These are phyloP conservation scores for Cutaneotrichosporon mucoides DNA, from an alignment of 1,284 basidiomycete species.

Conservation along the genomic window DNA sequence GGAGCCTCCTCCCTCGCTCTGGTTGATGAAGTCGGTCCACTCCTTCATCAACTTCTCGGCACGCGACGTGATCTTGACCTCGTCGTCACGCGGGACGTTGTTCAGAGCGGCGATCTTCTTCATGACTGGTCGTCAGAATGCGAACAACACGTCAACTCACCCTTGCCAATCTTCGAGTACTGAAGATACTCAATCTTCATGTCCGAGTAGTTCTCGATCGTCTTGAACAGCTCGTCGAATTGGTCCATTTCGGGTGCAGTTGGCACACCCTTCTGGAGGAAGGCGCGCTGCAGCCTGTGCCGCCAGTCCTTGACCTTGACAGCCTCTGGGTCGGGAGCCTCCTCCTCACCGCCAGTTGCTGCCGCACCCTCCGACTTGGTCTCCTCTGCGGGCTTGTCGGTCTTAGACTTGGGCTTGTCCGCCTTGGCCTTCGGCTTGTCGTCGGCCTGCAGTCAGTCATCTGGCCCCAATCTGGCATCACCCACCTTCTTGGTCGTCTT, in stretches of 20 bases:
- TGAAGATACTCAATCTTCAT: conserved; percentile 83
- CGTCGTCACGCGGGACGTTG: conserved; percentile 72
- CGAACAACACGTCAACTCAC: conserved; percentile 22
- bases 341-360: conserved; percentile 26
- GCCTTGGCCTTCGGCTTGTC: conserved; percentile 54
- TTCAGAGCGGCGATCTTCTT: conserved; percentile 76
- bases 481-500: conserved; percentile 49
- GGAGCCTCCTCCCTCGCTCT: background rate
- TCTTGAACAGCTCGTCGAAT: conserved; percentile 71
- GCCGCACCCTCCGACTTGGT: conserved; percentile 25
- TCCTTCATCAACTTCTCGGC: conserved; percentile 51
- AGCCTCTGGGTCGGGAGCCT: conserved; percentile 60
- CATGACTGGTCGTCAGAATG: conserved; percentile 61
- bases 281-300: conserved; percentile 83
- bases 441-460: conserved; percentile 8
- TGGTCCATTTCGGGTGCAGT: conserved; percentile 66
- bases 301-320: conserved; percentile 77
- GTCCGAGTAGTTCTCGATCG: conserved; percentile 73
- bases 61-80: conserved; percentile 81
- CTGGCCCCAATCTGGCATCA: background rate
- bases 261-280: conserved; percentile 61
- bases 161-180: conserved; percentile 94
- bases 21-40: conserved; percentile 5
- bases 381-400: conserved; percentile 41
- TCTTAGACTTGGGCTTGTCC: conserved; percentile 38